Conservation (phyloP, 495 filamentous ascomycete genomes). For the Staphylotrichum tortipilum region DNA sequence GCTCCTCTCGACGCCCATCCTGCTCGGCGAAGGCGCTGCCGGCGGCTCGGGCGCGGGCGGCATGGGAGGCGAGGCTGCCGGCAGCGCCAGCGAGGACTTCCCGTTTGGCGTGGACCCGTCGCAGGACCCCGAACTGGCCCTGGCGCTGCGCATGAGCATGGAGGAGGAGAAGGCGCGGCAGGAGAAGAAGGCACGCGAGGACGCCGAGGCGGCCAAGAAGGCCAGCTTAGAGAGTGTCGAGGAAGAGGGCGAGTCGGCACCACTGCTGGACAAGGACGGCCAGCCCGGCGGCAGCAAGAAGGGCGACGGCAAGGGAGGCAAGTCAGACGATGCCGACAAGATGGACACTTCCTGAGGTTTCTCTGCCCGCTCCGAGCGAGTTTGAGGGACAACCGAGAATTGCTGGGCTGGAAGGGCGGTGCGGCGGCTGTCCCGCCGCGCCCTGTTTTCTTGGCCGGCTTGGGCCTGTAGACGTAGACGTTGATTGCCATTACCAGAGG, state of each 20-base stretch:
- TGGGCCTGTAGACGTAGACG: conserved; percentile 9
- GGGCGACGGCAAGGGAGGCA: conserved; percentile 44
- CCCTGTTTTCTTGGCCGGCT: no score
- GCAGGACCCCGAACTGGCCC: conserved; percentile 82
- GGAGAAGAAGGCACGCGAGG: conserved; percentile 68
- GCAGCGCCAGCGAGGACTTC: conserved; percentile 43
- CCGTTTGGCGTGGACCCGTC: conserved; percentile 71
- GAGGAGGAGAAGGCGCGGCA: conserved; percentile 90
- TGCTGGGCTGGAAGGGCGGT: no score
- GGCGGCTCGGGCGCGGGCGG: conserved; percentile 39
- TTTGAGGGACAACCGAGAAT: no score
- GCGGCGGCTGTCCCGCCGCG: no score
- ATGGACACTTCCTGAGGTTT: conserved; percentile 73
- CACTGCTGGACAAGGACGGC: conserved; percentile 56
- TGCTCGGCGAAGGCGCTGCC: conserved; percentile 63
- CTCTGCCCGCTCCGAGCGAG: no score
- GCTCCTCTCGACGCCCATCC: conserved; percentile 82
- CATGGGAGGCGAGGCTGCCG: conserved; percentile 51
- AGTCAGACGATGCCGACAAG: conserved; percentile 50
- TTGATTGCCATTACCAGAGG: conserved; percentile 3
- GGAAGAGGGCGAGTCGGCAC: conserved; percentile 63
- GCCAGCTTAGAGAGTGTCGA: conserved; percentile 71
- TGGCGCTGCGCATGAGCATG: conserved; percentile 95
- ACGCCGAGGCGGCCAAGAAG: conserved; percentile 58
- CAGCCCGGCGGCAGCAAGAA: conserved; percentile 54